Evolutionary conservation across 306 rosid species (phyloP), one percentile per base, ranked within the genome.

Genomic region (Dalbergia cultrata): DNA sequence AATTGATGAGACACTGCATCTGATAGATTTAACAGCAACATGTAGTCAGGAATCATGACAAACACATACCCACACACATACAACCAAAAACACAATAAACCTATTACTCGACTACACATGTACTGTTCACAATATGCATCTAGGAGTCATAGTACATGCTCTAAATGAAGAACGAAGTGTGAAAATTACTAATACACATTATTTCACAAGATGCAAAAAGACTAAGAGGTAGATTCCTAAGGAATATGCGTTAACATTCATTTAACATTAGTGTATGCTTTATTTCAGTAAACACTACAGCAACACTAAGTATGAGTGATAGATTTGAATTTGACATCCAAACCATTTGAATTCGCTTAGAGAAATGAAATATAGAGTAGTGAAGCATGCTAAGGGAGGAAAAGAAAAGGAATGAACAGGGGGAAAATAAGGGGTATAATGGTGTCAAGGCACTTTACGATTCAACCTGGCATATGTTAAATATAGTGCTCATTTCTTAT

Each of bases 1-100:
- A 70, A 93, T 95, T 78, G 93, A 85, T 1, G 97, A 86, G 43
- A 91, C 77, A 81, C 81, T 87, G 87, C 99, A 95, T 81, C 99
- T 95, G 87, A 76, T 22, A 62, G 39, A 49, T 22, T 34, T 11
- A 85, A 65, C 74, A 26, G 31, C 49, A 72, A 69, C 56, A 59
- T 3, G 74, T 26, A 21, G 45, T 62, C 62, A 79, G 43, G n/a
- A 63, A 49, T 21, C 13, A 16, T 35, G 4, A 6, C 35, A 50
- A 35, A 47, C 7, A 18, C 65, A 11, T 6, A 35, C 53, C 47
- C 34, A 75, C 72, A 66, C 56, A 69, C 39, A 12, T 18, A 44
- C 61, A 67, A 65, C 50, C 41, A 57, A 35, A 66, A 57, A 50
- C 31, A 19, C 10, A 31, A 19, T 18, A 47, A 33, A 61, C 16